A percentile compares a stretch with the other conserved stretches of the same genome.
Conservation (phyloP, 192 early-diverging fungal species). For the Thamnidium elegans region DNA sequence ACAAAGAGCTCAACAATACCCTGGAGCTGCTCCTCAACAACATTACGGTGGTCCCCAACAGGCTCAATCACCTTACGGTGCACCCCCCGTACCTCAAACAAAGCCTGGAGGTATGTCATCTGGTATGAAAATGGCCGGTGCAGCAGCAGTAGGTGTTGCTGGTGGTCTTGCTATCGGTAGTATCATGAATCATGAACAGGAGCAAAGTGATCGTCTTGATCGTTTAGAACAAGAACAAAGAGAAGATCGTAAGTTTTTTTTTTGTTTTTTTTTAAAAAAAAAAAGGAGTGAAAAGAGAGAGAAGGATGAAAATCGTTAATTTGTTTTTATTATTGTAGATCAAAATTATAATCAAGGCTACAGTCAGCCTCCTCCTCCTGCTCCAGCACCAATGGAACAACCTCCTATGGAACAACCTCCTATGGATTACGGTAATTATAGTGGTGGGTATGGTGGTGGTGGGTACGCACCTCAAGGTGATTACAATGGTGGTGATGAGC, state of each 20-base stretch:
- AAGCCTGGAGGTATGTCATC: slow-evolving; percentile 19
- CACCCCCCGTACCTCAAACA: background rate
- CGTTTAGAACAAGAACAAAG: slow-evolving; percentile 26
- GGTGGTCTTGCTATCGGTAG: slow-evolving; percentile 34
- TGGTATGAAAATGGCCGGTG: slow-evolving; percentile 31
- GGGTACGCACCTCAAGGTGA: too few relatives aligned
- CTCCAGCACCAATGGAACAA: background rate
- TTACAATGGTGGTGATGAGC: too few relatives aligned
- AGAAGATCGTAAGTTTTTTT: too few relatives aligned
- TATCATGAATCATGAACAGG: slow-evolving; percentile 32
- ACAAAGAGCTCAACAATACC: background rate
- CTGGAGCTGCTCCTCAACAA: background rate
- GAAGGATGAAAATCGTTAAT: background rate
- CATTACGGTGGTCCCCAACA: background rate
- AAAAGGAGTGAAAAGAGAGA: background rate
- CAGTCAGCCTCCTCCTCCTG: too few relatives aligned
- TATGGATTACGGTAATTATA: slow-evolving; percentile 15
- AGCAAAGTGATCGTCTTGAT: slow-evolving; percentile 27
- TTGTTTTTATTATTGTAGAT: slow-evolving; percentile 7
- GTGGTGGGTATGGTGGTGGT: background rate
- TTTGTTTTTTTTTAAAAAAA: too few relatives aligned
- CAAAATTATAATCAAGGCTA: background rate
- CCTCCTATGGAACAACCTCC: slow-evolving; percentile 5
- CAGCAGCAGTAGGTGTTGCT: slow-evolving; percentile 24
- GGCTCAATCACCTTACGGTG: background rate